phyloP scores from a whole-genome alignment of 2,329 filamentous ascomycete species.

The Alternaria arborescens region DNA sequence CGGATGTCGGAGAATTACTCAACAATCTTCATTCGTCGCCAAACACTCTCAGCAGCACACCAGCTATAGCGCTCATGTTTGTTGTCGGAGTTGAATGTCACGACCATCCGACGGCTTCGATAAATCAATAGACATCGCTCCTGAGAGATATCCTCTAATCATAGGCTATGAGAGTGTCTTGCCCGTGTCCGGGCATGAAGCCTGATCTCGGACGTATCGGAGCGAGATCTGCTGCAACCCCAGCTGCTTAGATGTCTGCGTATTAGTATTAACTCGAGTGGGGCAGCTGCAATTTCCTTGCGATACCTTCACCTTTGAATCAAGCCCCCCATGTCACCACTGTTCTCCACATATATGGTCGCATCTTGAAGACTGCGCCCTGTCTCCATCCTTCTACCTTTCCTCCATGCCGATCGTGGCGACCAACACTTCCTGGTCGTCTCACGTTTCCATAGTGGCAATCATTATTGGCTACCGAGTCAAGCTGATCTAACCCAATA shows the following conservation, averaged over 20 bases:
- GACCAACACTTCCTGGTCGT: slow-evolving; percentile 9
- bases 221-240: neutral
- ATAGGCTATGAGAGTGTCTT: neutral
- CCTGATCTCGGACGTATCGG: neutral
- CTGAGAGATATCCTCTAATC: neutral
- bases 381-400: neutral
- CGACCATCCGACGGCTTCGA: neutral
- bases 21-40: neutral
- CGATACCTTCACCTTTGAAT: neutral
- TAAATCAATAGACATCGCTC: neutral
- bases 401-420: neutral
- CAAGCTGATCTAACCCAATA: slow-evolving; percentile 18
- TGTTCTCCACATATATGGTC: neutral
- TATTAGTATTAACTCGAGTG: neutral
- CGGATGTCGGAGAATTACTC: neutral
- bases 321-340: neutral
- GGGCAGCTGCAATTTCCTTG: neutral
- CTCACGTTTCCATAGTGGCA: slow-evolving; percentile 29
- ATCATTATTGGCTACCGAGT: slow-evolving; percentile 19
- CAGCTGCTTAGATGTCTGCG: neutral
- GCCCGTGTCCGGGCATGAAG: neutral
- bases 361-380: neutral
- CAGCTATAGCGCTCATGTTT: neutral
- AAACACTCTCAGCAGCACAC: neutral
- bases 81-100: neutral